Evolutionary conservation across 768 basidiomycete genomes (phyloP).

Genomic region (Boletus rex-veris): DNA sequence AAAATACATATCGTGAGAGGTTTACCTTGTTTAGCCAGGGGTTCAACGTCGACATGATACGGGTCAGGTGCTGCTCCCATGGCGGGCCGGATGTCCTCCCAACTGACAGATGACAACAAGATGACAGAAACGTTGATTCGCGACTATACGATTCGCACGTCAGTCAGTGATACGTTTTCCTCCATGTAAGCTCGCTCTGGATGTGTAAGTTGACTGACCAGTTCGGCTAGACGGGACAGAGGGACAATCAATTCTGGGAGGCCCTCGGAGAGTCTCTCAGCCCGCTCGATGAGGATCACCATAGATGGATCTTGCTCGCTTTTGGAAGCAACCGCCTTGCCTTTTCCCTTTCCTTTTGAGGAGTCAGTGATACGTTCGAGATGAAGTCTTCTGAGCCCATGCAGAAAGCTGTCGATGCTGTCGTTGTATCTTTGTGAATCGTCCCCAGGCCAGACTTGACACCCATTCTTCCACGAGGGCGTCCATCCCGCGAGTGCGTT

Average conservation of each 20-base stretch:
- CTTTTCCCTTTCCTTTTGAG: constrained; percentile 28
- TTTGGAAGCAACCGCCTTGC: constrained; percentile 21
- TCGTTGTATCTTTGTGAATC: constrained; percentile 54
- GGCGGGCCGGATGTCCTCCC: constrained; percentile 71
- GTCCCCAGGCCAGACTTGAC: constrained; percentile 51
- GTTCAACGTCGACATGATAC: constrained; percentile 56
- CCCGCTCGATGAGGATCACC: constrained; percentile 63
- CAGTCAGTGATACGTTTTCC: background rate
- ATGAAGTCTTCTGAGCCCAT: constrained; percentile 49
- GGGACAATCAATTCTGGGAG: constrained; percentile 68
- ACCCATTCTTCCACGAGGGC: constrained; percentile 58
- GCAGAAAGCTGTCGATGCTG: constrained; percentile 65
- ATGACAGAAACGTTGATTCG: constrained; percentile 56
- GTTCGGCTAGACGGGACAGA: constrained; percentile 63
- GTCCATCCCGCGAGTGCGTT: constrained; percentile 57
- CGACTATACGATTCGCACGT: constrained; percentile 43
- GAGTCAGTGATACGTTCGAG: constrained; percentile 10
- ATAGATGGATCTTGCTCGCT: constrained; percentile 33
- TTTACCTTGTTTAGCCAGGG: constrained; percentile 56
- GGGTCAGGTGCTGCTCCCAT: constrained; percentile 72
- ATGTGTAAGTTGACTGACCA: constrained; percentile 45
- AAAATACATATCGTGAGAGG: background rate
- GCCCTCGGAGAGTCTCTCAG: constrained; percentile 59
- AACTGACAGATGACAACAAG: constrained; percentile 60
- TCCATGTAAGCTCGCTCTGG: background rate